Percentiles rank a stretch among this genome's conserved stretches.
Evolutionary conservation across 2,329 filamentous ascomycete genomes (phyloP).

Genomic region (Biscogniauxia mediterranea): DNA sequence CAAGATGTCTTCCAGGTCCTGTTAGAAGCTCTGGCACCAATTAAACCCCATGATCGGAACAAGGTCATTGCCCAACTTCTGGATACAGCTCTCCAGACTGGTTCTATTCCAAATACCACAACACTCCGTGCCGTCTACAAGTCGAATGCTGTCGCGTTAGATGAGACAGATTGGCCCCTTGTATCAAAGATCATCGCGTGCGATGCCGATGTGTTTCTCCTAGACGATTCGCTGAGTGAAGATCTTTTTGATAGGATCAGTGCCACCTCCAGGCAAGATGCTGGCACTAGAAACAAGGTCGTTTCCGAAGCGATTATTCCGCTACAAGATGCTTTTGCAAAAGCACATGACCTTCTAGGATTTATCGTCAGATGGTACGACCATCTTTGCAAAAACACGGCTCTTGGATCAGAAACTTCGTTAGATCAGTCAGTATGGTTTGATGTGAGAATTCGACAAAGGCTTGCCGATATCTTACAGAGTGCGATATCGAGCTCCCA

Average conservation of each 20-base stretch:
- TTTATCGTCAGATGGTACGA: conserved; percentile 40
- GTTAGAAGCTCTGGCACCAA: conserved; percentile 20
- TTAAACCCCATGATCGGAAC: conserved; percentile 20
- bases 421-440: conserved; percentile 28
- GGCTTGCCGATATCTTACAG: conserved; percentile 33
- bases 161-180: conserved; percentile 38
- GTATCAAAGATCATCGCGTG: conserved; percentile 42
- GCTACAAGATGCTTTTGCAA: conserved; percentile 40
- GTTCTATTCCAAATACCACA: conserved; percentile 33
- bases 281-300: conserved; percentile 25
- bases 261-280: conserved; percentile 19
- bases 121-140: conserved; percentile 33
- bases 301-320: conserved; percentile 36
- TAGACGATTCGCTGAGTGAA: conserved; percentile 32
- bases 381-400: conserved; percentile 20
- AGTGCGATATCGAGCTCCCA: conserved; percentile 37
- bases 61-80: conserved; percentile 32
- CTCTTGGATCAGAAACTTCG: conserved; percentile 2
- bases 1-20: conserved; percentile 26
- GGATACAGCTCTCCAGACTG: conserved; percentile 34
- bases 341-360: conserved; percentile 38
- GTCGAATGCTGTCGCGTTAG: conserved; percentile 26
- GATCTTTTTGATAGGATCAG: conserved; percentile 34
- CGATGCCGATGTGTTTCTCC: conserved; percentile 45
- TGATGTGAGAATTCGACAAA: conserved; percentile 25